Percentiles rank a stretch among this genome's conserved stretches.
Conservation (phyloP, 1,139 yeast genomes). For the Candida freyschussii region DNA sequence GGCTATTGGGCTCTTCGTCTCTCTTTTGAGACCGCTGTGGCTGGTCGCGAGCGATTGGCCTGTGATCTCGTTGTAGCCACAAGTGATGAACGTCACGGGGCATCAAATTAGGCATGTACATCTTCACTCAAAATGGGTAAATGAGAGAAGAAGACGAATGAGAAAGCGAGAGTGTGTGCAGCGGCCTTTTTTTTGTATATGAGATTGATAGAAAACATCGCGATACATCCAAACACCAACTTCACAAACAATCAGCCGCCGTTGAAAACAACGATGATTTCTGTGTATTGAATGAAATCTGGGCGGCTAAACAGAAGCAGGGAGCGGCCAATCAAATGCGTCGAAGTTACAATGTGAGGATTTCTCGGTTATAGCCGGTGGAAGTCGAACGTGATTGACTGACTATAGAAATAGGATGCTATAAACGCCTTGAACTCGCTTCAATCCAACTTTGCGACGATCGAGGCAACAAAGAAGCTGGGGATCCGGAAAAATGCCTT, state of each 20-base stretch:
- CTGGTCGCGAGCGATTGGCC: constrained; percentile 3
- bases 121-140: constrained; percentile 14
- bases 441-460: constrained; percentile 87
- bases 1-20: background rate
- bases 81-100: constrained; percentile 40
- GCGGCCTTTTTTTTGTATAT: too few species aligned
- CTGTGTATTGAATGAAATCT: too few species aligned
- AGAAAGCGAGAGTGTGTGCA: too few species aligned
- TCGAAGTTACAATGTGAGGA: too few species aligned
- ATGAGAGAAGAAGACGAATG: background rate
- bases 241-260: too few species aligned
- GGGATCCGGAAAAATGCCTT: constrained; percentile 67
- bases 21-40: background rate
- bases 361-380: too few species aligned
- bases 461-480: constrained; percentile 73
- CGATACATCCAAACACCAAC: too few species aligned
- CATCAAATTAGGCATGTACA: constrained; percentile 44
- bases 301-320: too few species aligned
- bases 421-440: constrained; percentile 76
- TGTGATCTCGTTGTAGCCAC: constrained; percentile 32
- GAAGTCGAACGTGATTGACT: too few species aligned
- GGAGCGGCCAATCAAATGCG: too few species aligned
- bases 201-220: too few species aligned
- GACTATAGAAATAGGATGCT: constrained; percentile 68
- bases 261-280: too few species aligned